Evolutionary conservation across 768 basidiomycete genomes (phyloP), one percentile per base, ranked within the genome.

Genomic region (Mycena amicta): DNA sequence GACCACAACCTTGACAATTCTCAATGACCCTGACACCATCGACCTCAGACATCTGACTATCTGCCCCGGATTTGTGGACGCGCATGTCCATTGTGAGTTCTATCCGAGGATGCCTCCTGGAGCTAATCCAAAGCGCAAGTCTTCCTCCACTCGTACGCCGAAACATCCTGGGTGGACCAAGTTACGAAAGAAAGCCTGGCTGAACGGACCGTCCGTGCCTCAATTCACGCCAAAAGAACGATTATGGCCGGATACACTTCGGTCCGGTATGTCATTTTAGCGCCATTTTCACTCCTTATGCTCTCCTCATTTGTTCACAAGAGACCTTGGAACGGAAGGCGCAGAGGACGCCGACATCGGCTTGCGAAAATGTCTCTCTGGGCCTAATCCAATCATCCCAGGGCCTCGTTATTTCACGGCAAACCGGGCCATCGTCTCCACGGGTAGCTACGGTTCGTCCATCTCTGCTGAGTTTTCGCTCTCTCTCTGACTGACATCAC

Each of bases 271-370:
- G 43, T 15, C 33, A 8, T 8, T 8, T 13, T 23, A 20, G 2
- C 29, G 70, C 69, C 49, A 26, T 43, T 20, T 33, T 18, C 27
- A 27, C 31, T 25, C 25, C 33, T 50, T 20, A 26, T 47, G 37
- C 45, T 51, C 39, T 58, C 43, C n/a, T n/a, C 37, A 25, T 8
- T 29, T 41, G 13, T 2, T 39, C 8, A 41, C n/a, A 65, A 86
- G 85, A 29, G 86, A 88, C 64, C 74, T 88, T 4, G 86, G 87
- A n/a, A 87, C 86, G 1, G 86, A 88, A 67, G 86, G 85, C 2
- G 85, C 85, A 1, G 79, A 72, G 25, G 86, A 87, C 64, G 83
- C 85, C 18, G 86, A 88, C 63, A 71, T 87, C 13, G 74, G 78
- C 0, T 72, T 88, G 33, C 76, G 85, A 20, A 83, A 83, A 60